A percentile compares a stretch with the other conserved stretches of the same genome.
These are phyloP conservation scores for Leavenworthia alabamica DNA, from an alignment of 345 rosid species.

Conservation along the genomic window DNA sequence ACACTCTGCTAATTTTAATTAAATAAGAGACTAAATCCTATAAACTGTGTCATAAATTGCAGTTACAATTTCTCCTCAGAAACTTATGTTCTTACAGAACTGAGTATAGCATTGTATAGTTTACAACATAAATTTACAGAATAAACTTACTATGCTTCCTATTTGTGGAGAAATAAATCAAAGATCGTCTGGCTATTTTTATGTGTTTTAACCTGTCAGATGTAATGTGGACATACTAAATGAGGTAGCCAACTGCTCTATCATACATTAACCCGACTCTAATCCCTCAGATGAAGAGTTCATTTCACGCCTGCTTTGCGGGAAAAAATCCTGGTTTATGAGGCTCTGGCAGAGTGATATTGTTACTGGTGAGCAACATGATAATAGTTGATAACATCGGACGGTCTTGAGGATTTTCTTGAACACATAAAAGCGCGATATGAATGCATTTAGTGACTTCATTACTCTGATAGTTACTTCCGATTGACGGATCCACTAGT, in stretches of 20 bases:
- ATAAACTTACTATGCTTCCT: neutral
- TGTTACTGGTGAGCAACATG: constrained; percentile 25
- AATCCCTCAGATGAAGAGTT: neutral
- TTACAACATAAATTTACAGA: neutral
- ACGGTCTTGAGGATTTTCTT: constrained; percentile 18
- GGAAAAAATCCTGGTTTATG: constrained; percentile 5
- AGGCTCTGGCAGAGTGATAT: constrained; percentile 20
- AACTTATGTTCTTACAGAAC: neutral
- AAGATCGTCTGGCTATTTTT: neutral
- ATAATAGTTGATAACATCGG: constrained; percentile 11
- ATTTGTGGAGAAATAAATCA: neutral
- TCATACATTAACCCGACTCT: neutral
- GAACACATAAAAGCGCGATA: constrained; percentile 29
- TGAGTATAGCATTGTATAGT: no score
- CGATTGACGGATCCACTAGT: constrained; percentile 17
- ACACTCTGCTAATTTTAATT: no score
- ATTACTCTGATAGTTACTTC: constrained; percentile 8
- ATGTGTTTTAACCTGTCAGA: neutral
- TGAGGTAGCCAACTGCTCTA: neutral
- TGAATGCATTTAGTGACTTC: constrained; percentile 26
- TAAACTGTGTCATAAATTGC: no score
- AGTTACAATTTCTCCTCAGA: no score
- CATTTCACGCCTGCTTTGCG: neutral
- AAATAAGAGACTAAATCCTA: no score
- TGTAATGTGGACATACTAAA: neutral